Evolutionary conservation across 2,329 filamentous ascomycete species (phyloP).

Genomic region (Aphanocladium album): DNA sequence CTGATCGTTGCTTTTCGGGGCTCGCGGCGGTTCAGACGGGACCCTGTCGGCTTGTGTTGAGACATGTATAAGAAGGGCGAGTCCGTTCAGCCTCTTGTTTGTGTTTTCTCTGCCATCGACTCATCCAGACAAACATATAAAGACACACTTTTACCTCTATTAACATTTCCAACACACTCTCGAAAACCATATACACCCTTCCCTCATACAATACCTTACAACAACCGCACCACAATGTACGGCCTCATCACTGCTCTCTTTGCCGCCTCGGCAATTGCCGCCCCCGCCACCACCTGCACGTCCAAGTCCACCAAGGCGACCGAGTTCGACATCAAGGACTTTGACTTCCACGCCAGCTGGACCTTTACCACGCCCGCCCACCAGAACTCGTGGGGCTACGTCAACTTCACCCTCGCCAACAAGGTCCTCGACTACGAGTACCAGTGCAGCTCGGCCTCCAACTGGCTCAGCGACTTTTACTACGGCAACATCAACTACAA

Average conservation of each 20-base stretch:
- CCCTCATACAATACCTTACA: neutral
- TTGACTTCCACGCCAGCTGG: constrained; percentile 46
- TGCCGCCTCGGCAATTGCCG: constrained; percentile 21
- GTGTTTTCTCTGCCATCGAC: neutral
- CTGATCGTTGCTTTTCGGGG: neutral
- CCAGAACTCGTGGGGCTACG: constrained; percentile 43
- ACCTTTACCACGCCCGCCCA: constrained; percentile 47
- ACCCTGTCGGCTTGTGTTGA: neutral
- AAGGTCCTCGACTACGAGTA: constrained; percentile 33
- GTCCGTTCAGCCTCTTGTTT: neutral
- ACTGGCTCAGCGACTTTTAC: constrained; percentile 44
- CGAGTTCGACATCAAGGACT: constrained; percentile 37
- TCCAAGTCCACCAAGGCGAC: constrained; percentile 17
- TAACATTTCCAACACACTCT: neutral
- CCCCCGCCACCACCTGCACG: constrained; percentile 21
- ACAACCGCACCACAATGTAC: constrained; percentile 15
- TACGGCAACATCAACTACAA: constrained; percentile 41
- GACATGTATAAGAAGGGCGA: constrained; percentile 10
- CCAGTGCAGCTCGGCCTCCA: constrained; percentile 37
- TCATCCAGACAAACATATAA: neutral
- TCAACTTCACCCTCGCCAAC: constrained; percentile 47
- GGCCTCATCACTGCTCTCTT: constrained; percentile 20
- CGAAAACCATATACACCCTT: neutral
- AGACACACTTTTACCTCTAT: neutral
- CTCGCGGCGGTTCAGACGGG: neutral